Conservation (phyloP, 371 early-diverging fungal genomes). For the Mucor racemosus region DNA sequence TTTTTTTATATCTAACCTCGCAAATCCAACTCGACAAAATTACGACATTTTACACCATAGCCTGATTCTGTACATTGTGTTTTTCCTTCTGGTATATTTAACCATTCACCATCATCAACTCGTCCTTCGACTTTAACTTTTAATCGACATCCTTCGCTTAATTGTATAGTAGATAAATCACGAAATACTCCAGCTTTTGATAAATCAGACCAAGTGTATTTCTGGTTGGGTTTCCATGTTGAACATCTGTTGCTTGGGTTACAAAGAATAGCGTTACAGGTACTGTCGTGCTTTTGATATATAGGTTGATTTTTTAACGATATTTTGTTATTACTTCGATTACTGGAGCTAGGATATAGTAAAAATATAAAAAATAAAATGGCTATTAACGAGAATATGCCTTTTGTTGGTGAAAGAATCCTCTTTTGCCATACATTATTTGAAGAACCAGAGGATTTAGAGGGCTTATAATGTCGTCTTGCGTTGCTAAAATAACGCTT, state of each 20-base stretch:
- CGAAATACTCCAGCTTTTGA: conserved; percentile 39
- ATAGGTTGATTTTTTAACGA: conserved; percentile 22
- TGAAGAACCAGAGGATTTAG: not conserved
- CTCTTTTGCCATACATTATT: not conserved
- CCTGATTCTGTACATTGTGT: conserved; percentile 25
- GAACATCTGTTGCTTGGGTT: conserved; percentile 35
- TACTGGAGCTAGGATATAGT: not conserved
- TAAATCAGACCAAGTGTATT: conserved; percentile 26
- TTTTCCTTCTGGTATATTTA: conserved; percentile 31
- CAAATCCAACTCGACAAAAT: conserved; percentile 38
- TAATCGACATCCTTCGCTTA: conserved; percentile 42
- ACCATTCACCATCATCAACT: conserved; percentile 30
- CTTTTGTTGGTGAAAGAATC: not conserved
- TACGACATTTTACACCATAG: conserved; percentile 34
- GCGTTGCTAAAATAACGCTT: conserved; percentile 14
- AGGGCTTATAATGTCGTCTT: conserved; percentile 9
- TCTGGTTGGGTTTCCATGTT: conserved; percentile 28
- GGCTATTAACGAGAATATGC: conserved; percentile 3
- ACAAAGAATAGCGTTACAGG: conserved; percentile 30
- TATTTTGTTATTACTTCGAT: not conserved
- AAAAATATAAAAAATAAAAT: conserved; percentile 4
- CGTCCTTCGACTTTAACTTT: conserved; percentile 27
- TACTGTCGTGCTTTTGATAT: conserved; percentile 16
- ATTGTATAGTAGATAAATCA: conserved; percentile 38
- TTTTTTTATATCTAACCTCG: conserved; percentile 23